A percentile compares a stretch with the other conserved stretches of the same genome.
These are phyloP conservation scores for Fusarium goolgardi DNA, from an alignment of 2,329 filamentous ascomycete species.

Conservation along the genomic window DNA sequence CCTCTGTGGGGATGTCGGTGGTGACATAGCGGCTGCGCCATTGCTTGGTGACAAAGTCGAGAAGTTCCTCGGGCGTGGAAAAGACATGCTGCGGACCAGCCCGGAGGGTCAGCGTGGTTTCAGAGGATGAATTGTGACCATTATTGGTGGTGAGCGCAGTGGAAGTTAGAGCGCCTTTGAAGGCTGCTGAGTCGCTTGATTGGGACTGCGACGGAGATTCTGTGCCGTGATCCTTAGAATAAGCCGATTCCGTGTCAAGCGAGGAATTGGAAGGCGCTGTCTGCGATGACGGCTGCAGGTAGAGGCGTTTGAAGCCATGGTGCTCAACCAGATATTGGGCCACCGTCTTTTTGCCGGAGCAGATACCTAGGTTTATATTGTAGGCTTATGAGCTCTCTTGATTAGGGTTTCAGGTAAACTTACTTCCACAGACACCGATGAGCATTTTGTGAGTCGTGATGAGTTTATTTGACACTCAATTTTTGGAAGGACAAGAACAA, in stretches of 20 bases:
- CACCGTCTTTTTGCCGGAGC: slow-evolving; percentile 90
- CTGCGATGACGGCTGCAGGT: slow-evolving; percentile 57
- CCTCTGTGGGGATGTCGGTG: slow-evolving; percentile 81
- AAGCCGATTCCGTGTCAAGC: slow-evolving; percentile 16
- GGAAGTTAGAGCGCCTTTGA: slow-evolving; percentile 43
- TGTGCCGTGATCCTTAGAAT: slow-evolving; percentile 21
- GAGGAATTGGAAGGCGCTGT: slow-evolving; percentile 17
- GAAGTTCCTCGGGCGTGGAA: slow-evolving; percentile 71
- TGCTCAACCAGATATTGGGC: slow-evolving; percentile 87
- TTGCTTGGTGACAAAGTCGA: slow-evolving; percentile 85
- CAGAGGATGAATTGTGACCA: slow-evolving; percentile 42
- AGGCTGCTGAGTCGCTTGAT: slow-evolving; percentile 32
- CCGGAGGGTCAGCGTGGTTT: slow-evolving; percentile 45
- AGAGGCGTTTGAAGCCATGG: slow-evolving; percentile 82
- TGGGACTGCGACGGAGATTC: slow-evolving; percentile 17
- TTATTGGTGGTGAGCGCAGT: slow-evolving; percentile 47
- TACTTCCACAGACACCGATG: slow-evolving; percentile 81
- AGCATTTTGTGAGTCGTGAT: slow-evolving; percentile 65
- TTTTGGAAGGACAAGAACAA: background rate
- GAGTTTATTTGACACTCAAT: background rate
- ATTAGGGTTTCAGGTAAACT: slow-evolving; percentile 31
- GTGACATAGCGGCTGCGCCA: slow-evolving; percentile 90
- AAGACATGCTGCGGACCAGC: slow-evolving; percentile 60
- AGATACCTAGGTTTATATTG: slow-evolving; percentile 74
- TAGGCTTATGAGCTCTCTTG: slow-evolving; percentile 21